Evolutionary conservation across 768 basidiomycete species (phyloP).

Genomic region (Boletus reticulatus): DNA sequence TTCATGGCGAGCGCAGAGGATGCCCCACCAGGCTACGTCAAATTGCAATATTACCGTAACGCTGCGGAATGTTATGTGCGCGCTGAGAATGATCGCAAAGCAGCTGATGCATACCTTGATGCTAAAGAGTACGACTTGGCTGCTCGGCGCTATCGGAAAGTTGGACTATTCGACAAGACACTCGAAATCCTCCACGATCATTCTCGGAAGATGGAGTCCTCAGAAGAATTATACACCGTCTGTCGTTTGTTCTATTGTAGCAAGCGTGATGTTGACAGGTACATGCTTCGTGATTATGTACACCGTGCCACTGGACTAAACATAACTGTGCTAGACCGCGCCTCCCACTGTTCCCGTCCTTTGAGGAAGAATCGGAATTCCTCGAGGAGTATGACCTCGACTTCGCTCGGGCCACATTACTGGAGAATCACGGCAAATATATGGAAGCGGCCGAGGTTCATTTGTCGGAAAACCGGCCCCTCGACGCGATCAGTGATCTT

Average conservation of each 20-base stretch:
- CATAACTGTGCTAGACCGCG: constrained; percentile 37
- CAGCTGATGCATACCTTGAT: constrained; percentile 42
- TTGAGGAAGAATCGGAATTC: constrained; percentile 56
- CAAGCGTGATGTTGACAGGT: constrained; percentile 19
- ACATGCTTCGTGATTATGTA: constrained; percentile 2
- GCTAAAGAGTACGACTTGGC: constrained; percentile 44
- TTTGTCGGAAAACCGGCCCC: constrained; percentile 42
- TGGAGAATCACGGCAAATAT: constrained; percentile 41
- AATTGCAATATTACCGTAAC: constrained; percentile 37
- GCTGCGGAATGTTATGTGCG: constrained; percentile 48
- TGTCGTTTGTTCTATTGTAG: constrained; percentile 48
- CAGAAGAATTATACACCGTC: constrained; percentile 39
- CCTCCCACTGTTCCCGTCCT: constrained; percentile 46
- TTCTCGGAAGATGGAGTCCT: constrained; percentile 32
- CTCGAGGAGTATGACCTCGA: constrained; percentile 54
- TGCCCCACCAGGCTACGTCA: constrained; percentile 27
- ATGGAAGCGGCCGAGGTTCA: constrained; percentile 54
- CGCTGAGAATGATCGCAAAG: constrained; percentile 38
- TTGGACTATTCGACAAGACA: constrained; percentile 52
- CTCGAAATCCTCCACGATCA: constrained; percentile 42
- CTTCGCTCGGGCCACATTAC: constrained; percentile 42
- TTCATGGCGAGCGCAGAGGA: constrained; percentile 43
- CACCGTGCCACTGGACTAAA: background rate
- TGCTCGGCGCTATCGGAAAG: constrained; percentile 48
- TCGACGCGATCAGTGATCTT: constrained; percentile 48